Conservation (phyloP, 306 rosid genomes). For the Pachyrhizus erosus region DNA sequence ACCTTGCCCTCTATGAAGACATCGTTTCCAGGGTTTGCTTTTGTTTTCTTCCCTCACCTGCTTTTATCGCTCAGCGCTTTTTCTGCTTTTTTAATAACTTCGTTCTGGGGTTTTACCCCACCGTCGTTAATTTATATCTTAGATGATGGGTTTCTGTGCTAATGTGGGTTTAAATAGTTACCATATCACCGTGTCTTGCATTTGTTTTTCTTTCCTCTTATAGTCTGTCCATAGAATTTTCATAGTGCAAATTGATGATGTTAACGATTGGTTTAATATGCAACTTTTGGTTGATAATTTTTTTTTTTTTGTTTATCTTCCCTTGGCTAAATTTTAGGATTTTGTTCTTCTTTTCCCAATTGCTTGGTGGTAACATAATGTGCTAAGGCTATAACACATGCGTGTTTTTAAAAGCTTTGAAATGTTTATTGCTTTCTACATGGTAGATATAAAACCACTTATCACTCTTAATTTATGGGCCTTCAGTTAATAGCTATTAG, state of each 20-base stretch:
- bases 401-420: not conserved
- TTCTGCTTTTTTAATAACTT: not conserved
- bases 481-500: not conserved
- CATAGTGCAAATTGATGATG: not conserved
- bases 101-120: not conserved
- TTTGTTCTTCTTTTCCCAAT: not conserved
- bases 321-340: not conserved
- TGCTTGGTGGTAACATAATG: not conserved
- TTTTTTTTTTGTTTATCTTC: too few species aligned
- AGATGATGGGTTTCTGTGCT: constrained; percentile 31
- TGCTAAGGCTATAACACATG: not conserved
- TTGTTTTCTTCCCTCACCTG: constrained; percentile 33
- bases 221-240: not conserved
- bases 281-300: too few species aligned
- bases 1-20: constrained; percentile 74
- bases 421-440: constrained; percentile 19
- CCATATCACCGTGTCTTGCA: too few species aligned
- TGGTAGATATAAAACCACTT: not conserved
- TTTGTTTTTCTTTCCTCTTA: too few species aligned
- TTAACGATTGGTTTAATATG: too few species aligned
- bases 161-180: constrained; percentile 29
- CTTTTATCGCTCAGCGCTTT: constrained; percentile 22
- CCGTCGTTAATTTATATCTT: constrained; percentile 12
- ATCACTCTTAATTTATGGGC: too few species aligned
- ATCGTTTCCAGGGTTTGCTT: constrained; percentile 74